Evolutionary conservation across 2,329 filamentous ascomycete species (phyloP).

Genomic region (Pseudocercospora ulei): DNA sequence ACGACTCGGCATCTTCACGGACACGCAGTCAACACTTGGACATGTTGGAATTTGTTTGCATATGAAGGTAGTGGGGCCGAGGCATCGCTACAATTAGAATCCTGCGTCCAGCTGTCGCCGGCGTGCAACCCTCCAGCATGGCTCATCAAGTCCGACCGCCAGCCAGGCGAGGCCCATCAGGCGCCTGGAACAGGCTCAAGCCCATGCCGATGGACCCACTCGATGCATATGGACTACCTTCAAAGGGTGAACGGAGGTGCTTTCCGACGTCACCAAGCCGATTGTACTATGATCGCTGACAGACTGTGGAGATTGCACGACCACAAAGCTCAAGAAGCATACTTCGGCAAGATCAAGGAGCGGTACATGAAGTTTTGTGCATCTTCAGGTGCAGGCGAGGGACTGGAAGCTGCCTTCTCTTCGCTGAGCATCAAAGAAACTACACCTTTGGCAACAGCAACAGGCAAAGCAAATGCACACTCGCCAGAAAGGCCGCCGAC

Average conservation of each 20-base stretch:
- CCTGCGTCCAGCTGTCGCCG: conserved; percentile 5
- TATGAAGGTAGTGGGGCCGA: neutral
- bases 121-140: conserved; percentile 13
- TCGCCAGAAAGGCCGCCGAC: conserved; percentile 14
- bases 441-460: neutral
- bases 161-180: conserved; percentile 39
- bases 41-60: neutral
- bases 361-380: conserved; percentile 86
- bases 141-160: conserved; percentile 25
- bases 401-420: conserved; percentile 65
- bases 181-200: conserved; percentile 61
- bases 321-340: conserved; percentile 67
- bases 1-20: neutral
- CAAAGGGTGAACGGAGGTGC: conserved; percentile 81
- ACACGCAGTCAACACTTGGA: neutral
- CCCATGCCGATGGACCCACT: conserved; percentile 66
- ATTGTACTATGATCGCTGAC: conserved; percentile 11
- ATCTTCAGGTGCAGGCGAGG: conserved; percentile 57
- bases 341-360: conserved; percentile 78
- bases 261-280: conserved; percentile 1
- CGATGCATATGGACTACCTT: conserved; percentile 72
- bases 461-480: conserved; percentile 4
- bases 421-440: conserved; percentile 44
- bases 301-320: conserved; percentile 43
- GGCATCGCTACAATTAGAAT: neutral